phyloP scores from a whole-genome alignment of 2,329 filamentous ascomycete species.

The Scedosporium aurantiacum region DNA sequence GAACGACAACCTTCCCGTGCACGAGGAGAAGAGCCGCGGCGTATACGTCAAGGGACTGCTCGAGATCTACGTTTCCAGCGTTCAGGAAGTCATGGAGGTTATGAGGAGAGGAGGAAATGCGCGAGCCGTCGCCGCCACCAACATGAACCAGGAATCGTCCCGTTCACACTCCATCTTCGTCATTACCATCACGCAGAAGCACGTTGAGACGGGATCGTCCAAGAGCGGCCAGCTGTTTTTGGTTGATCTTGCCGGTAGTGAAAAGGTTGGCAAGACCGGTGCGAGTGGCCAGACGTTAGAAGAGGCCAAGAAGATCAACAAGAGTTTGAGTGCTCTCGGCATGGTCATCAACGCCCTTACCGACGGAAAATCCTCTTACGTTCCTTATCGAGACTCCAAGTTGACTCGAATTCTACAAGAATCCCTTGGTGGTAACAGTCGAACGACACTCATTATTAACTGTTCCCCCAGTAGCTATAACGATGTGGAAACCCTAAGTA shows the following conservation, averaged over 20 bases:
- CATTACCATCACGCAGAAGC: conserved; percentile 94
- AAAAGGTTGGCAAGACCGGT: conserved; percentile 97
- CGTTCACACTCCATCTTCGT: conserved; percentile 98
- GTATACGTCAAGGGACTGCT: conserved; percentile 94
- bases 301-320: conserved; percentile 99
- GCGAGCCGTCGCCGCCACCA: conserved; percentile 87
- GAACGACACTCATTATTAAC: conserved; percentile 97
- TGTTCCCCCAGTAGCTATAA: conserved; percentile 99
- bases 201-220: conserved; percentile 87
- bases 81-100: conserved; percentile 92
- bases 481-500: conserved; percentile 86
- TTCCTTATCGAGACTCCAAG: conserved; percentile 96
- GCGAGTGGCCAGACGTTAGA: conserved; percentile 94
- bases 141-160: conserved; percentile 98
- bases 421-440: conserved; percentile 90
- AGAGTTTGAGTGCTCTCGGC: conserved; percentile 92
- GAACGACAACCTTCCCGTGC: conserved; percentile 94
- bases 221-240: conserved; percentile 96
- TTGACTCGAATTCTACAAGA: conserved; percentile 96
- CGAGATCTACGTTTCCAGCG: conserved; percentile 91
- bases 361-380: conserved; percentile 90
- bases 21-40: conserved; percentile 91
- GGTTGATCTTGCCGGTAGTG: conserved; percentile 94
- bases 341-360: conserved; percentile 99
- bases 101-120: conserved; percentile 87